Conservation (phyloP, 164 flowering plant species). For the Stephania yunnanensis region DNA sequence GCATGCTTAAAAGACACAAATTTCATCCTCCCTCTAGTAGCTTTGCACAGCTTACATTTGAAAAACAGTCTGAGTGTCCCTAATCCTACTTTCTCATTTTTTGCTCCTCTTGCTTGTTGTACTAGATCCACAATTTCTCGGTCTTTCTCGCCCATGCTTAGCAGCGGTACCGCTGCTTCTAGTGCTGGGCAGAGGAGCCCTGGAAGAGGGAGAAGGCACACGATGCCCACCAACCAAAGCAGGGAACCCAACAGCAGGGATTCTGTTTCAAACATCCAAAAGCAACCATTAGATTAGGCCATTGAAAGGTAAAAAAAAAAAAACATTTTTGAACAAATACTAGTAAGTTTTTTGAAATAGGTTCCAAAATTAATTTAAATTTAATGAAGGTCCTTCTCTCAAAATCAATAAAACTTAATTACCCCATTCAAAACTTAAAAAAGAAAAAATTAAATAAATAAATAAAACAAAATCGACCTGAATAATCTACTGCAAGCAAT, state of each 20-base stretch:
- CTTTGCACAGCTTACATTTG: conserved; percentile 53
- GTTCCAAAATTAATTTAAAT: too few relatives aligned
- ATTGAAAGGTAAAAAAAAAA: background rate
- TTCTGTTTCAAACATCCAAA: conserved; percentile 47
- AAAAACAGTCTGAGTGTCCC: conserved; percentile 13
- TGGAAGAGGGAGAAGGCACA: conserved; percentile 54
- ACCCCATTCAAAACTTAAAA: too few relatives aligned
- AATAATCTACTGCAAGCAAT: too few relatives aligned
- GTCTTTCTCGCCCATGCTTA: conserved; percentile 26
- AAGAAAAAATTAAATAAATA: too few relatives aligned
- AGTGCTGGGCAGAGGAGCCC: conserved; percentile 22
- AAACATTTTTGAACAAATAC: background rate
- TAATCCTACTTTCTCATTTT: conserved; percentile 23
- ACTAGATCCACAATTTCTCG: conserved; percentile 27
- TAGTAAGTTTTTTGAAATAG: too few relatives aligned
- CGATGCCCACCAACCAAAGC: conserved; percentile 90
- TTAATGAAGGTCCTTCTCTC: too few relatives aligned
- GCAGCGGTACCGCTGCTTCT: conserved; percentile 22
- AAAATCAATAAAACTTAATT: too few relatives aligned
- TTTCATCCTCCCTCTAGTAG: conserved; percentile 66
- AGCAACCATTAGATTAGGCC: background rate
- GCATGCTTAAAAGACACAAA: background rate
- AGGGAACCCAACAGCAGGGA: conserved; percentile 99
- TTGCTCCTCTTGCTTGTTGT: conserved; percentile 24
- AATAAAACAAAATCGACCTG: too few relatives aligned